Conservation (phyloP, 306 rosid genomes). For the Carpinus fangiana region DNA sequence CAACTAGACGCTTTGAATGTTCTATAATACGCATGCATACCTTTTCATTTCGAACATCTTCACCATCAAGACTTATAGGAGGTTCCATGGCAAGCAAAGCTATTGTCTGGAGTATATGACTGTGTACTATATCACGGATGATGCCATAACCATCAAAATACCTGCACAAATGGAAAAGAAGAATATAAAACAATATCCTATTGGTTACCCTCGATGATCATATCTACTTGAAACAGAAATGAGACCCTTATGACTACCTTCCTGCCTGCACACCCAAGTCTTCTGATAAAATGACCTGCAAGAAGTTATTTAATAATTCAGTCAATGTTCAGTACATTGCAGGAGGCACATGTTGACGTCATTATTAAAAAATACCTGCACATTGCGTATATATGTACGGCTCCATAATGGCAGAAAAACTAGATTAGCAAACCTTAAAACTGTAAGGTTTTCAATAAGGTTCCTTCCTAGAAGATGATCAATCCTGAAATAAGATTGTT, state of each 20-base stretch:
- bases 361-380: constrained; percentile 53
- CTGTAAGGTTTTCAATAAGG: constrained; percentile 91
- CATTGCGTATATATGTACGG: constrained; percentile 69
- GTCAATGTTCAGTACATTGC: constrained; percentile 8
- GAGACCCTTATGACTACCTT: constrained; percentile 53
- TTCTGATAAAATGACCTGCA: constrained; percentile 81
- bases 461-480: constrained; percentile 96
- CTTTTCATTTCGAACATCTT: constrained; percentile 95
- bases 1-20: constrained; percentile 9
- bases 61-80: constrained; percentile 85
- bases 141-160: constrained; percentile 84
- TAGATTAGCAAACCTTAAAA: constrained; percentile 88
- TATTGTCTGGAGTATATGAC: constrained; percentile 86
- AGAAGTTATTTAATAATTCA: constrained; percentile 18
- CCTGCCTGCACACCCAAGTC: constrained; percentile 67
- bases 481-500: constrained; percentile 62
- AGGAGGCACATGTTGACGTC: constrained; percentile 8
- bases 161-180: constrained; percentile 43
- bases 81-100: constrained; percentile 98
- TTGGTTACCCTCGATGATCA: constrained; percentile 9
- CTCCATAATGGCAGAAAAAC: constrained; percentile 94
- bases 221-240: constrained; percentile 15
- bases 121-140: constrained; percentile 82
- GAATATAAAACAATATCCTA: constrained; percentile 8
- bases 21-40: constrained; percentile 40